Base-by-base conservation (phyloP, 129 eudicot genomes). In the Helianthus annuus region DNA sequence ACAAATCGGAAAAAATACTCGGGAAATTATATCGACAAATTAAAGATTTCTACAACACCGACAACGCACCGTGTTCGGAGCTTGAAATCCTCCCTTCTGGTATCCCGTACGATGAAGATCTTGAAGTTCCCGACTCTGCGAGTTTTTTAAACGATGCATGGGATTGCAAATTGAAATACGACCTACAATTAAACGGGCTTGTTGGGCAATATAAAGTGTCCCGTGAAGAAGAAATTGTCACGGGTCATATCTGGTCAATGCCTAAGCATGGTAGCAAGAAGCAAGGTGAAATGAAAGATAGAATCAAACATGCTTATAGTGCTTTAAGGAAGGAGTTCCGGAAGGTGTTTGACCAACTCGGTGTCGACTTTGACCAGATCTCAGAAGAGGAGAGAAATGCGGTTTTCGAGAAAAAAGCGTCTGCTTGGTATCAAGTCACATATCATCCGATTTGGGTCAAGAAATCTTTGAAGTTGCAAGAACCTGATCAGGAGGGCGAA, bases 1-100 rank as follows among this genome's bases (percentile, higher is more conserved):
- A 88, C 81, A 69, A 66, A 36, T 88, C 95, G 11, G 22, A 52
- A 3, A 85, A 79, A 69, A 83, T 88, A n/a, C 40, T 88, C 15
- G 95, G 90, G 0, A 80, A 70, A 63, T 74, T 88, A 44, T 88
- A 88, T 75, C 81, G 88, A 7, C 80, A 67, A 10, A 75, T 88
- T 10, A 82, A 42, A 80, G 87, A 88, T 48, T 63, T 63, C 17
- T 15, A 19, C 22, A 19, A 77, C 22, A 19, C 22, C 22, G 22
- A 19, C 0, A 40, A 6, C 6, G 71, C 24, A 24, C 32, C 55
- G 14, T 19, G 84, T n/a, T 24, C 82, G 4, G 82, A 74, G 42
- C 40, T 15, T 13, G 48, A 73, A 19, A 27, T 51, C 71, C 40
- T 10, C 17, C 78, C 77, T 4, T 64, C 45, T 0, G 60, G 75